Conservation (phyloP, 2,329 filamentous ascomycete genomes). For the Fusarium sp. region DNA sequence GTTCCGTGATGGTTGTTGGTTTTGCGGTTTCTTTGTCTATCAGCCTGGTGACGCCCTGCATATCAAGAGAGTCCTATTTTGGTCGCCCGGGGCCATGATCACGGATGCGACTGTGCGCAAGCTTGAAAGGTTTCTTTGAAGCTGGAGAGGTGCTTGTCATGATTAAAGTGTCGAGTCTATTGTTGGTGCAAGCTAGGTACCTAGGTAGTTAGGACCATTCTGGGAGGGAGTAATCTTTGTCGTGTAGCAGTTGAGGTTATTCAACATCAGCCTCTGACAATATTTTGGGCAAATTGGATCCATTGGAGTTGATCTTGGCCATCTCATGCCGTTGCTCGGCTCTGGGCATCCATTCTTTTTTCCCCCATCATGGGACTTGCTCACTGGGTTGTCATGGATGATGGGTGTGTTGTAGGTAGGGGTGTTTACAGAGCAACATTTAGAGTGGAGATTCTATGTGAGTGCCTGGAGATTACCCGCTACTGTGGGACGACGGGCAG, state of each 20-base stretch:
- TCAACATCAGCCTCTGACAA: neutral
- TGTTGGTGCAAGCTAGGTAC: conserved; percentile 21
- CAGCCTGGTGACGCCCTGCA: neutral
- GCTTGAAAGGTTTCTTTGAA: conserved; percentile 23
- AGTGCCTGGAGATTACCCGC: conserved; percentile 39
- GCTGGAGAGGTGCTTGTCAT: conserved; percentile 1
- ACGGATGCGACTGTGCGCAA: neutral
- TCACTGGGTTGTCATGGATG: neutral
- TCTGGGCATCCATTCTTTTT: neutral
- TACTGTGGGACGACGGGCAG: conserved; percentile 34
- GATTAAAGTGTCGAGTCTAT: conserved; percentile 15
- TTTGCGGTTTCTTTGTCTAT: conserved; percentile 31
- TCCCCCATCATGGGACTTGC: conserved; percentile 24
- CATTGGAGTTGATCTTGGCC: conserved; percentile 14
- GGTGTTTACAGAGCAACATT: conserved; percentile 15
- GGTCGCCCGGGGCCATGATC: neutral
- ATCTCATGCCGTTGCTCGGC: conserved; percentile 1
- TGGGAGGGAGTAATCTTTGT: conserved; percentile 21
- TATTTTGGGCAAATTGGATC: neutral
- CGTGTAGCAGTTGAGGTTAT: neutral
- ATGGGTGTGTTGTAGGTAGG: neutral
- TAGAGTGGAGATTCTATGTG: conserved; percentile 7
- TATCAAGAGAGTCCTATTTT: conserved; percentile 10
- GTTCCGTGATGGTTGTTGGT: conserved; percentile 10
- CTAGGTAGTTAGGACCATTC: neutral